phyloP scores from a whole-genome alignment of 2,329 filamentous ascomycete species.

The Ceratocystis albifundus region DNA sequence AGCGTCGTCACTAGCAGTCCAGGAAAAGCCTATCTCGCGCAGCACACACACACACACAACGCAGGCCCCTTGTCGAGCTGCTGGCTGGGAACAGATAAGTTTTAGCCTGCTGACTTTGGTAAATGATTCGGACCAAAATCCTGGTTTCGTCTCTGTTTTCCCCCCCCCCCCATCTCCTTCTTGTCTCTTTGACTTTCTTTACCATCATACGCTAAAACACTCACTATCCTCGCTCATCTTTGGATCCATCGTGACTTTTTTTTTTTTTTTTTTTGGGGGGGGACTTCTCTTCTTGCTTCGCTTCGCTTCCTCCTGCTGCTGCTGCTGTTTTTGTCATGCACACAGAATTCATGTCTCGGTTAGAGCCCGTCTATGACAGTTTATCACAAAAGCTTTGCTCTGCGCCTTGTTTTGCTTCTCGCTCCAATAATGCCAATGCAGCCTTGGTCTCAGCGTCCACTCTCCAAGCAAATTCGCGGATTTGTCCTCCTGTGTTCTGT shows the following conservation, averaged over 20 bases:
- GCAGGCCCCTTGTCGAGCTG: slow-evolving; percentile 3
- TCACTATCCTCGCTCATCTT: neutral
- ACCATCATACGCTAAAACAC: neutral
- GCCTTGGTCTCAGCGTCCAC: slow-evolving; percentile 4
- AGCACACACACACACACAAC: too few species aligned
- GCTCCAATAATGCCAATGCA: neutral
- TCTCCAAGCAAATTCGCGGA: neutral
- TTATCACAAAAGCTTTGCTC: neutral
- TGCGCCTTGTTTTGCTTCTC: neutral
- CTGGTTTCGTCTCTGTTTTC: neutral
- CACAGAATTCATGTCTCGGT: neutral
- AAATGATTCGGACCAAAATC: neutral
- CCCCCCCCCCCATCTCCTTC: too few species aligned
- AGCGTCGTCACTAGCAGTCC: neutral
- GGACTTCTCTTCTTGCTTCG: neutral
- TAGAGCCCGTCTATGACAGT: neutral
- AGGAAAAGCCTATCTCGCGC: neutral
- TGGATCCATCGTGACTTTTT: neutral
- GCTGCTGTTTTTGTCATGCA: neutral
- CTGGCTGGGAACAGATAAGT: neutral
- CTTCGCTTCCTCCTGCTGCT: neutral
- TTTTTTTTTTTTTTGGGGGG: neutral
- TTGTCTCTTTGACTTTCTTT: neutral
- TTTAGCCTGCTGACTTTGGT: neutral
- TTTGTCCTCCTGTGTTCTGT: neutral